phyloP scores from a whole-genome alignment of 116 monocot genomes.

The Posidonia oceanica region DNA sequence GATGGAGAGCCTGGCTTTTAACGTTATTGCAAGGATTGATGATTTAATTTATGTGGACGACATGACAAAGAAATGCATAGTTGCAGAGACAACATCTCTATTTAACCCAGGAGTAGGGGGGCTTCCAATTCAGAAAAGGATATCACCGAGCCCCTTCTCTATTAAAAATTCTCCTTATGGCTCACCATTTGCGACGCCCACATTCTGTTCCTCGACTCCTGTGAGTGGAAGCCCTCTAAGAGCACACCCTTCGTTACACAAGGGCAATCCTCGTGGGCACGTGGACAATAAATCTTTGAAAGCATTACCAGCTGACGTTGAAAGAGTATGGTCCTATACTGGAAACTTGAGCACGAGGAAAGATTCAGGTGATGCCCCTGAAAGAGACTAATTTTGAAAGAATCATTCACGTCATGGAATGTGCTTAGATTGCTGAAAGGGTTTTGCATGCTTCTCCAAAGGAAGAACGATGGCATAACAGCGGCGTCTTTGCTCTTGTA shows the following conservation, averaged over 20 bases:
- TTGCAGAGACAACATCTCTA: constrained; percentile 31
- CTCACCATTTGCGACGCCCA: constrained; percentile 72
- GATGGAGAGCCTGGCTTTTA: constrained; percentile 92
- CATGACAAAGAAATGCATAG: constrained; percentile 42
- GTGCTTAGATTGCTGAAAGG: no score
- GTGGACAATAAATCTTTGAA: constrained; percentile 25
- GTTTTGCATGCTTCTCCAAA: background rate
- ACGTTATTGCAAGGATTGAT: constrained; percentile 93
- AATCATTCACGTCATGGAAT: no score
- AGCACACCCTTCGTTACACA: constrained; percentile 14
- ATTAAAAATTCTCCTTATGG: constrained; percentile 51
- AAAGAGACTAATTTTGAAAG: constrained; percentile 36
- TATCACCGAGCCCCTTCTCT: constrained; percentile 87
- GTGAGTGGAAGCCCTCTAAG: constrained; percentile 47
- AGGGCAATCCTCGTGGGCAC: background rate
- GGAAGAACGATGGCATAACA: background rate
- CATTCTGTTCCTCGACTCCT: constrained; percentile 59
- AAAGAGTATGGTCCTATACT: constrained; percentile 57
- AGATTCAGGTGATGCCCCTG: constrained; percentile 54
- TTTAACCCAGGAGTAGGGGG: constrained; percentile 63
- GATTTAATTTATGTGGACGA: constrained; percentile 88
- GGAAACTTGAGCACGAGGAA: constrained; percentile 55
- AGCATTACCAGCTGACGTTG: constrained; percentile 21
- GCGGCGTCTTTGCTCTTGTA: background rate
- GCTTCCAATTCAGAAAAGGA: constrained; percentile 67